Percentiles rank a stretch among this genome's conserved stretches.
These are phyloP conservation scores for Gossypium arboreum DNA, from an alignment of 345 rosid genomes.

Conservation along the genomic window DNA sequence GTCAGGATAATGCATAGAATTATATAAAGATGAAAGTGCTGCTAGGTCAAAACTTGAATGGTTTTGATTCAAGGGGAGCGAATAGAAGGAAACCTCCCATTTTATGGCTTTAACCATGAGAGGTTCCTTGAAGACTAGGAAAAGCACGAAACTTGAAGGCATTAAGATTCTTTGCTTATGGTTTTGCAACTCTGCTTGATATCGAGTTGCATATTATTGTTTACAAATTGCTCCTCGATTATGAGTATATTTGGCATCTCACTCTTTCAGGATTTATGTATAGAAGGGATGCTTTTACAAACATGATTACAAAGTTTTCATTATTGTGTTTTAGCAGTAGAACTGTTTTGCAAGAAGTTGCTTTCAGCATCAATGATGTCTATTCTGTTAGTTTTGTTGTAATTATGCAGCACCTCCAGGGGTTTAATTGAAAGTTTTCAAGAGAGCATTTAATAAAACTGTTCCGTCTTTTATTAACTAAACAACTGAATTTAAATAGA, in stretches of 20 bases:
- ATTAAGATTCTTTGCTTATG: background rate
- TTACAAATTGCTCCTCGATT: background rate
- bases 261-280: background rate
- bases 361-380: background rate
- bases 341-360: background rate
- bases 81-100: background rate
- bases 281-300: background rate
- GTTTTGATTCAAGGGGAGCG: background rate
- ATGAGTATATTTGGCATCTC: background rate
- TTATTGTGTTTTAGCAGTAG: background rate
- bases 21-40: slow-evolving; percentile 7
- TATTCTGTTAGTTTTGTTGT: background rate
- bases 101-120: background rate
- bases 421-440: background rate
- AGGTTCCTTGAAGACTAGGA: background rate
- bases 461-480: no score
- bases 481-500: no score
- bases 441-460: no score
- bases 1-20: background rate
- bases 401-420: background rate
- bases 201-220: background rate
- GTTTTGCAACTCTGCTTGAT: background rate
- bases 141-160: background rate
- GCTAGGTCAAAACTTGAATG: background rate
- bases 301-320: background rate